phyloP scores from a whole-genome alignment of 345 rosid genomes.

The Isatis tinctoria region DNA sequence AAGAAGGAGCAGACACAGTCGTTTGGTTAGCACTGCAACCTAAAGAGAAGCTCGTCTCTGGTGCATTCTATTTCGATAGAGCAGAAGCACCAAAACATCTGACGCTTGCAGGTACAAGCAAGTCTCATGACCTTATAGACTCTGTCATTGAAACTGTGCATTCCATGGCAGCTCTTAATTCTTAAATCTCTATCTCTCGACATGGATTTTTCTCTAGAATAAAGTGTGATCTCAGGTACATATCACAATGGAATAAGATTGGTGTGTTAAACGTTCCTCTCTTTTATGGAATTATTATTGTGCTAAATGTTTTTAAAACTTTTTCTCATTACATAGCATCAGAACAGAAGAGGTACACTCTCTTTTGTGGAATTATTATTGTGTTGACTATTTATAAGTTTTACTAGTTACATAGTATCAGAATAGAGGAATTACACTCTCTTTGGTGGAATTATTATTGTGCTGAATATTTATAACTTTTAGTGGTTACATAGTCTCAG shows the following conservation, averaged over 20 bases:
- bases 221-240: not conserved
- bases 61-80: constrained; percentile 83
- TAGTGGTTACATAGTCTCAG: not conserved
- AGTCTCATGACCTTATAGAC: constrained; percentile 50
- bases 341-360: not conserved
- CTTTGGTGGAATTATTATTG: not conserved
- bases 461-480: not conserved
- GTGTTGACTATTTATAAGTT: not conserved
- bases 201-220: not conserved
- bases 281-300: not conserved
- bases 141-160: constrained; percentile 44
- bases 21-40: constrained; percentile 84
- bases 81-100: constrained; percentile 77
- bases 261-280: not conserved
- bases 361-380: too few species aligned
- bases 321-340: not conserved
- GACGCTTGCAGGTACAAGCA: constrained; percentile 56
- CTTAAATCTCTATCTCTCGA: not conserved
- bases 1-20: constrained; percentile 86
- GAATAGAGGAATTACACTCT: not conserved
- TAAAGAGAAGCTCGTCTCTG: constrained; percentile 63
- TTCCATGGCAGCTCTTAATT: constrained; percentile 40
- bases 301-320: not conserved
- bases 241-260: not conserved
- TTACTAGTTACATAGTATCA: not conserved